Base-by-base conservation (phyloP, 805 yeast genomes). In the Yarrowia alimentaria region DNA sequence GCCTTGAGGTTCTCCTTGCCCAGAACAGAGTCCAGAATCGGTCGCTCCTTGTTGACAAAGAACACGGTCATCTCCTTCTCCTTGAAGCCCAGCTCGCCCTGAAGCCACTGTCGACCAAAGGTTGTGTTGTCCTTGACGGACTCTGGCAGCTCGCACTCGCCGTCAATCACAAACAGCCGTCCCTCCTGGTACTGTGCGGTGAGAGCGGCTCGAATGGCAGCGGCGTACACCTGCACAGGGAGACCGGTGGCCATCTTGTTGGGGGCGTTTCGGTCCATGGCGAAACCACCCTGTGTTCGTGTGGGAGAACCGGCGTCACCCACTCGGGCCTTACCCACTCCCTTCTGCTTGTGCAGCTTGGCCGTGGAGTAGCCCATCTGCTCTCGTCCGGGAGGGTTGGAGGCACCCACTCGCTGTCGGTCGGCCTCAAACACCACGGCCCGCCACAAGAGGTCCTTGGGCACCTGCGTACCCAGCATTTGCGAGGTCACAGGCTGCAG, bases 271-370 rank as follows among this genome's bases (percentile, higher is more conserved):
- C 93, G 82, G 12, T 93, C 96, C 61, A 83, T 79, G 0, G 98
- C 97, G 60, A 83, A 75, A 49, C 91, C 89, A 65, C 96, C 96
- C 62, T 85, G 87, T 61, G 79, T 81, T 70, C 96, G 81, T 35
- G 82, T 84, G 43, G 99, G 99, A 18, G 96, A 87, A 62, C 90
- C 91, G 54, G 85, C 89, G 68, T 90, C 97, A 72, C 99, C 99
- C 51, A 80, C 83, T 74, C 99, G 82, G 50, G 99, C 99, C 55
- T 78, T 76, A 69, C 99, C 99, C 12, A 87, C 72, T 54, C 98
- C 98, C 69, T 93, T 93, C 69, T 93, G 99, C 22, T 88, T 86
- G 29, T 79, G 74, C 58, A 93, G 71, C 65, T 93, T 93, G 61
- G 77, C 77, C 67, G 94, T 78, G 18, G 95, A 84, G 66, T 78